Evolutionary conservation across 1,284 basidiomycete genomes (phyloP).

Genomic region (Sphaerobolus stellatus): DNA sequence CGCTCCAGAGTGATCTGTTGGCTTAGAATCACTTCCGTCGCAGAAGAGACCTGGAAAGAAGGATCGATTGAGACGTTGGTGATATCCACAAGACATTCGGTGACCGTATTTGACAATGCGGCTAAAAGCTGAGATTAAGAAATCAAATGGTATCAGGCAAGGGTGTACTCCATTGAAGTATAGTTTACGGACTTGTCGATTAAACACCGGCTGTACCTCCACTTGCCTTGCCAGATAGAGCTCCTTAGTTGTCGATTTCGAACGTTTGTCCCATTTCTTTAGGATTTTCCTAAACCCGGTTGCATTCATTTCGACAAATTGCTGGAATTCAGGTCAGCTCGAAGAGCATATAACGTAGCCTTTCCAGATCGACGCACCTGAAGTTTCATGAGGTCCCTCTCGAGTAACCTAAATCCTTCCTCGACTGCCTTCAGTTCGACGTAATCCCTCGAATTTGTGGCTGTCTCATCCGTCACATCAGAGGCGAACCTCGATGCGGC

Average conservation of each 20-base stretch:
- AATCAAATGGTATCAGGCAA: slow-evolving; percentile 2
- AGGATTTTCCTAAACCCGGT: slow-evolving; percentile 97
- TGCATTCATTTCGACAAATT: slow-evolving; percentile 98
- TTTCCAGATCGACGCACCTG: slow-evolving; percentile 56
- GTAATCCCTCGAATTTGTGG: slow-evolving; percentile 61
- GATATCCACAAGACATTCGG: slow-evolving; percentile 89
- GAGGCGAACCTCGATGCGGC: slow-evolving; percentile 71
- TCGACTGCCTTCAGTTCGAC: slow-evolving; percentile 92
- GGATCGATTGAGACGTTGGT: slow-evolving; percentile 80
- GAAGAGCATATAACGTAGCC: not conserved
- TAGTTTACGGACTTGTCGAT: slow-evolving; percentile 71
- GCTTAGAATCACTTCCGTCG: slow-evolving; percentile 57
- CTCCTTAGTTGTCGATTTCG: slow-evolving; percentile 93
- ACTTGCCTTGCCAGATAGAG: slow-evolving; percentile 96
- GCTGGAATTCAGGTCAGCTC: slow-evolving; percentile 44
- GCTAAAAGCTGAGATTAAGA: slow-evolving; percentile 73
- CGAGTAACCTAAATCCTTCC: slow-evolving; percentile 94
- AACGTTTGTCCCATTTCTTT: slow-evolving; percentile 99
- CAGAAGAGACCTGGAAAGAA: slow-evolving; percentile 59
- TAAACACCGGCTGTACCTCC: slow-evolving; percentile 97
- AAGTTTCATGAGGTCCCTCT: slow-evolving; percentile 94
- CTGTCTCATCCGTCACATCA: slow-evolving; percentile 49
- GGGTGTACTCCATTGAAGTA: not conserved
- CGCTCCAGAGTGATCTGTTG: slow-evolving; percentile 70
- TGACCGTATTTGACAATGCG: slow-evolving; percentile 92